A percentile compares a stretch with the other conserved stretches of the same genome.
Evolutionary conservation across 192 early-diverging fungal species (phyloP).

Genomic region (Pilaira anomala): DNA sequence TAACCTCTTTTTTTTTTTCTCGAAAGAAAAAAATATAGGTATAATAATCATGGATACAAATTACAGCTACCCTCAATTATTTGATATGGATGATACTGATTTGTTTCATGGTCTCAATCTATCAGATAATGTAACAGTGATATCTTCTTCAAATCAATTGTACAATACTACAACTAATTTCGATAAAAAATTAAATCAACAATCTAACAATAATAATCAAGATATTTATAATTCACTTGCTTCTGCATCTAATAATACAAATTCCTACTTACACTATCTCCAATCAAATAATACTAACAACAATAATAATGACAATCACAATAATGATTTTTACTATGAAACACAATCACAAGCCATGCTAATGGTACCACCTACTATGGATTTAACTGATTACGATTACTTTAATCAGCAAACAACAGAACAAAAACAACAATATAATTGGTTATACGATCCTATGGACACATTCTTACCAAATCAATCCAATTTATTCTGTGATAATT

Average conservation of each 20-base stretch:
- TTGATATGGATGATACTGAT: constrained; percentile 18
- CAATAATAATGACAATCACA: too few species aligned
- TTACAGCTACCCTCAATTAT: constrained; percentile 13
- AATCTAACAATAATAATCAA: not conserved
- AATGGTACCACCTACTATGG: too few species aligned
- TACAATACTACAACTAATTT: not conserved
- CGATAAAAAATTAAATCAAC: not conserved
- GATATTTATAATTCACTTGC: constrained; percentile 14
- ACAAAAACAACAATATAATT: constrained; percentile 19
- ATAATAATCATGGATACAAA: constrained; percentile 13
- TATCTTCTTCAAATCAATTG: not conserved
- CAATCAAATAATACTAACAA: not conserved
- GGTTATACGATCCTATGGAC: constrained; percentile 25
- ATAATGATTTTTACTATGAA: too few species aligned
- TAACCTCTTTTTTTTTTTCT: not conserved
- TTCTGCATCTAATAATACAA: not conserved
- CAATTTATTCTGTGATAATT: constrained; percentile 9
- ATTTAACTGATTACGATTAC: constrained; percentile 3
- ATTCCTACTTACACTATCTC: constrained; percentile 5
- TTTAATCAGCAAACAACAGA: not conserved
- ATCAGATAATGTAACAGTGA: not conserved
- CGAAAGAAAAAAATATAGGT: not conserved
- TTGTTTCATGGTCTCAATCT: constrained; percentile 10
- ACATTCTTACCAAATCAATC: constrained; percentile 9
- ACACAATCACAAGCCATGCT: too few species aligned